Evolutionary conservation across 768 basidiomycete genomes (phyloP), one percentile per base, ranked within the genome.

Genomic region (Sarcomyxa edulis): DNA sequence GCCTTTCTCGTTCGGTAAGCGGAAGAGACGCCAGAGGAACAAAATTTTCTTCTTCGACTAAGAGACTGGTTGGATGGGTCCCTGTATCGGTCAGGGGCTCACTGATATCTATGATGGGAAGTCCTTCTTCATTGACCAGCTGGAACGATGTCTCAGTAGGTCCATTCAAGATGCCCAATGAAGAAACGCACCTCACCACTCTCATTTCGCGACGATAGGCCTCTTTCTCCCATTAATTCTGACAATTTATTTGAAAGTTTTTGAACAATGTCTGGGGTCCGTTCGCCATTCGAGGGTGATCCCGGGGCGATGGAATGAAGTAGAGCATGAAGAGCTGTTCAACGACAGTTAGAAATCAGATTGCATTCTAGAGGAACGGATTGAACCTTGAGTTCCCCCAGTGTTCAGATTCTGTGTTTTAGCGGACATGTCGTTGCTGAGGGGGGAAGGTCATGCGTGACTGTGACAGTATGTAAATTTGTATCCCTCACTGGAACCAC

Each of bases 61-160:
- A 37, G 19, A 35, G 21, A 24, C 3, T 42, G 28, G 14, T 23
- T 23, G 31, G 30, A 6, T 51, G 37, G 10, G 48, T 46, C 27
- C 48, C 46, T 19, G 42, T 36, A 20, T 51, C 59, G 15, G 58
- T 35, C 4, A 71, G 49, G 28, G 76, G 77, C 51, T 90, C 87
- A 21, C 70, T 72, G 40, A 90, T 81, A 25, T 90, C 87, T 43
- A 88, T 67, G 45, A 90, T 81, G 8, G 86, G 86, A 26, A 85
- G 71, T 3, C 84, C 85, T 33, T 90, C 85, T 49, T 87, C 84
- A 49, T 84, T 84, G 27, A 82, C 48, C 37, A 81, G 65, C 85
- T 88, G 43, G 6, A 49, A 45, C 25, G 21, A 51, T 45, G 37
- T 44, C 53, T 48, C 42, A 49, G 44, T 48, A 41, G 48, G 47